Conservation (phyloP, 176 grass and related monocot species). For the Oropetium thomaeum region DNA sequence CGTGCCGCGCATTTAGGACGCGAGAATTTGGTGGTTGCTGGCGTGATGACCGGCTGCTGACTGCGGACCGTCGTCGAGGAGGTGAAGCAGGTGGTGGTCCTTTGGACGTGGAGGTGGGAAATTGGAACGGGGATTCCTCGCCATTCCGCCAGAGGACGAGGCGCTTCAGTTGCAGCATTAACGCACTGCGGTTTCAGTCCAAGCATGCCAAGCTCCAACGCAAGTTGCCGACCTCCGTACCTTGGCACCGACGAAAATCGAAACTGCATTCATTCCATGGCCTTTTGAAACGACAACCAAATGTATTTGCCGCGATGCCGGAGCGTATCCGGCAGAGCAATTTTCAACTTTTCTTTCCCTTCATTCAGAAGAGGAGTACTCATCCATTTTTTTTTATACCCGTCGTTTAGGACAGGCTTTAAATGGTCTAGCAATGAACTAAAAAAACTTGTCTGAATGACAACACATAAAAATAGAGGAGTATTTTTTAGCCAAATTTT, state of each 20-base stretch:
- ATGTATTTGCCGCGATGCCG: neutral
- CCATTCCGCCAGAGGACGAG: slow-evolving; percentile 2
- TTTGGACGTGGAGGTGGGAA: no score
- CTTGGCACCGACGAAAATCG: neutral
- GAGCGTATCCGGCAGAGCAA: no score
- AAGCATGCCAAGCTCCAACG: no score
- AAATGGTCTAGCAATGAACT: no score
- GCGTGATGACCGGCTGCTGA: neutral
- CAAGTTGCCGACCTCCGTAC: neutral
- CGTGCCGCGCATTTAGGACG: slow-evolving; percentile 12
- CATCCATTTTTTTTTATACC: no score
- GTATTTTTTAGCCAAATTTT: no score
- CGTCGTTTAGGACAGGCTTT: no score
- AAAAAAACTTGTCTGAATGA: no score
- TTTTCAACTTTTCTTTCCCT: no score
- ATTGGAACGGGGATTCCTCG: neutral
- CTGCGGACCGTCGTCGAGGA: neutral
- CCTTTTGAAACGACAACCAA: neutral
- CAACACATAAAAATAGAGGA: no score
- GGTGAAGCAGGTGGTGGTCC: slow-evolving; percentile 28
- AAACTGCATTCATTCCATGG: neutral
- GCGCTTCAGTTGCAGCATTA: slow-evolving; percentile 11
- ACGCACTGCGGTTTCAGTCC: slow-evolving; percentile 1
- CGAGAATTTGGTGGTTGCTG: neutral
- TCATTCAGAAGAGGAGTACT: no score